Evolutionary conservation across 495 filamentous ascomycete genomes (phyloP).

Genomic region (Aspergillus incahuasiensis): DNA sequence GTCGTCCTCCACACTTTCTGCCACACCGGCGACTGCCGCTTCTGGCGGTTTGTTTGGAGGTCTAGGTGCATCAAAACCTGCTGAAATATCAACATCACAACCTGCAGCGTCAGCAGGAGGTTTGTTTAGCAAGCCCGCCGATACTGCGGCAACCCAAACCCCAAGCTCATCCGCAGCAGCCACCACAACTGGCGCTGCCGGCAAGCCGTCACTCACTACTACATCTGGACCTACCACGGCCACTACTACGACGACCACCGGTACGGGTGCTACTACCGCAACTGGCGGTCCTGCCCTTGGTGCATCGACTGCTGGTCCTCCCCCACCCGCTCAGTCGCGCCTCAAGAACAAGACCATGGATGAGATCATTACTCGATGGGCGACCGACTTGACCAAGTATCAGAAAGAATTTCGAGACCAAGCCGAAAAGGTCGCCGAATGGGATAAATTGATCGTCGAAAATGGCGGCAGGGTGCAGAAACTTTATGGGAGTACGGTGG

Average conservation of each 20-base stretch:
- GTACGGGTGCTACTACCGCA: slow-evolving; percentile 17
- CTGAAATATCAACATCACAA: slow-evolving; percentile 28
- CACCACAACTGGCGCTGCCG: slow-evolving; percentile 14
- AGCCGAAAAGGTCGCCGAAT: slow-evolving; percentile 77
- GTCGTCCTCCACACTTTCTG: slow-evolving; percentile 33
- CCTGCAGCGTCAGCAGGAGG: slow-evolving; percentile 21
- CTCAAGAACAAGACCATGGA: slow-evolving; percentile 99
- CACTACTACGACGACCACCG: slow-evolving; percentile 20
- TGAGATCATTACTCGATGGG: slow-evolving; percentile 98
- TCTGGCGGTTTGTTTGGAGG: slow-evolving; percentile 34
- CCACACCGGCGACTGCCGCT: slow-evolving; percentile 37
- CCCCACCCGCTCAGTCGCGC: slow-evolving; percentile 73
- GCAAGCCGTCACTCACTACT: slow-evolving; percentile 14
- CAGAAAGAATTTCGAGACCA: slow-evolving; percentile 92
- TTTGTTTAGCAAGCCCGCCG: slow-evolving; percentile 28
- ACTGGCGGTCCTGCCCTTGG: slow-evolving; percentile 42
- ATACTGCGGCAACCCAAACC: slow-evolving; percentile 17
- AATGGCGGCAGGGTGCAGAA: slow-evolving; percentile 90
- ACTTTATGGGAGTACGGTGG: slow-evolving; percentile 78
- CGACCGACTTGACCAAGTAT: slow-evolving; percentile 87
- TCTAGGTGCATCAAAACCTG: slow-evolving; percentile 31
- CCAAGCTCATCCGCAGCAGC: slow-evolving; percentile 16
- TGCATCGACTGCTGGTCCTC: slow-evolving; percentile 71
- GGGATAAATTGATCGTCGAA: slow-evolving; percentile 87
- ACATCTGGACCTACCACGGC: slow-evolving; percentile 15